Percentiles rank a stretch among this genome's conserved stretches.
phyloP scores from a whole-genome alignment of 257 asterid species.

The Plectranthus barbatus region DNA sequence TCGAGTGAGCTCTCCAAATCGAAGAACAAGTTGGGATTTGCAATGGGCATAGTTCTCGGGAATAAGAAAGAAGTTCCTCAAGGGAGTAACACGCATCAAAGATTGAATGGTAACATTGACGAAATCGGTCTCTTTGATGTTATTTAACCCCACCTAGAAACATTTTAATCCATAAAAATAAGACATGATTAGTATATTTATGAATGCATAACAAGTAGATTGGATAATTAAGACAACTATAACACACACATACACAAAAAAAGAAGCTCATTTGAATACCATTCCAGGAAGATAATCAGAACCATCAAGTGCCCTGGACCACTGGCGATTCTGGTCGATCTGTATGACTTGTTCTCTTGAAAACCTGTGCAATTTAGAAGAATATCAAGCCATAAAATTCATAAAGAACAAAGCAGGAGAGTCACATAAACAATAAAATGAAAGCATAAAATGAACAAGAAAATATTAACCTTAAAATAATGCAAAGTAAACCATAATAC shows the following conservation, averaged over 20 bases:
- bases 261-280: conserved; percentile 31
- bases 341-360: conserved; percentile 63
- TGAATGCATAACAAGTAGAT: not conserved
- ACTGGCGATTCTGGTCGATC: conserved; percentile 72
- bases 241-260: not conserved
- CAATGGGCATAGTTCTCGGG: conserved; percentile 78
- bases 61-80: conserved; percentile 94
- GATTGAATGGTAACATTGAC: conserved; percentile 95
- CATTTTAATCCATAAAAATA: not conserved
- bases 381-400: not conserved
- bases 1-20: conserved; percentile 94
- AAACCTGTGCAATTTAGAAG: conserved; percentile 44
- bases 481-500: not conserved
- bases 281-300: conserved; percentile 99
- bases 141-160: conserved; percentile 88
- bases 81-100: conserved; percentile 92
- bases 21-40: conserved; percentile 87
- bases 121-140: conserved; percentile 93
- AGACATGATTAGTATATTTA: not conserved
- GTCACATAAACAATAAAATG: not conserved
- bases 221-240: not conserved
- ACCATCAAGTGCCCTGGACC: conserved; percentile 99
- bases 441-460: not conserved
- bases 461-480: not conserved
- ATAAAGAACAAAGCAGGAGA: conserved; percentile 1